These are phyloP conservation scores for Aleurites moluccanus DNA, from an alignment of 441 rosid genomes.

Conservation along the genomic window DNA sequence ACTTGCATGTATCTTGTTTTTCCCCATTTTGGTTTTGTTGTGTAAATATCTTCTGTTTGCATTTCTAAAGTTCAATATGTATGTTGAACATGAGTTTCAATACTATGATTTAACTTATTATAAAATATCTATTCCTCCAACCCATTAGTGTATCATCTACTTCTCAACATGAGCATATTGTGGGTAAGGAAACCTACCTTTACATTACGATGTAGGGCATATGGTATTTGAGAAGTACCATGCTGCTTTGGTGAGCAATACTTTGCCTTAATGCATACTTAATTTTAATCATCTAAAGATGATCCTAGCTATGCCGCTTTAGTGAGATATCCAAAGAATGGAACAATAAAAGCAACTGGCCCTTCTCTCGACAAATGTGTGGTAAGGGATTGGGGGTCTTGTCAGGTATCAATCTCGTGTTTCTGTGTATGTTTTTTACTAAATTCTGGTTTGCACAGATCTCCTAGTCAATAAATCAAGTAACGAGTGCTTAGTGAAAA, in stretches of 20 bases:
- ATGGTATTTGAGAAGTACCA: neutral
- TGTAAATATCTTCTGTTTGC: neutral
- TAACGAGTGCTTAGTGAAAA: neutral
- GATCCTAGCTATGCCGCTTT: too few relatives aligned
- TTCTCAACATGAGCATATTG: neutral
- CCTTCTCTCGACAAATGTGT: neutral
- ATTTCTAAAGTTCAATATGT: neutral
- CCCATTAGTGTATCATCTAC: neutral
- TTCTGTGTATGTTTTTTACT: neutral
- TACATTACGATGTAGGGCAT: neutral
- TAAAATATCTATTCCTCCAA: neutral
- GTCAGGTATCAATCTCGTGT: neutral
- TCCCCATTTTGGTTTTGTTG: neutral
- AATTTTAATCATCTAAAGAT: neutral
- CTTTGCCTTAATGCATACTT: neutral
- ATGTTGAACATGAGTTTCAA: neutral
- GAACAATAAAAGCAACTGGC: neutral
- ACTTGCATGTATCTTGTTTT: constrained; percentile 1
- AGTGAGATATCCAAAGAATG: neutral
- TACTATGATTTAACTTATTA: neutral
- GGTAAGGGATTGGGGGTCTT: neutral
- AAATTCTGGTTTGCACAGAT: neutral
- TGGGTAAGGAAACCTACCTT: neutral
- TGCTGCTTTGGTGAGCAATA: neutral
- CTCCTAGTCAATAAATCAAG: neutral